These are phyloP conservation scores for Platanus orientalis DNA, from an alignment of 164 flowering plant genomes.

Conservation along the genomic window DNA sequence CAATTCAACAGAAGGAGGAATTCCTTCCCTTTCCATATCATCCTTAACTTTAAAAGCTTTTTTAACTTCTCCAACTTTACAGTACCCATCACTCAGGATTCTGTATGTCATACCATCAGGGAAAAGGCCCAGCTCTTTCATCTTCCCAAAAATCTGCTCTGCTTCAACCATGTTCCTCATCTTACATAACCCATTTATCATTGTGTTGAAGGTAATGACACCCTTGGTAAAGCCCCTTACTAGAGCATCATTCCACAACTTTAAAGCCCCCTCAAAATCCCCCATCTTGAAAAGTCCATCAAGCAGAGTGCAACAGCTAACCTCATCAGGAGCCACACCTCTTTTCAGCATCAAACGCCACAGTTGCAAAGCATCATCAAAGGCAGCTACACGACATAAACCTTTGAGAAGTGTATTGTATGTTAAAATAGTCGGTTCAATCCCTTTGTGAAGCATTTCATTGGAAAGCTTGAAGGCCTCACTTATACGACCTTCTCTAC, in stretches of 20 bases:
- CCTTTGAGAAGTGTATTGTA: conserved; percentile 85
- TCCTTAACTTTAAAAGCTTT: conserved; percentile 54
- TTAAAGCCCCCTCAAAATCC: conserved; percentile 45
- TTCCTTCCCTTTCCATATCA: conserved; percentile 45
- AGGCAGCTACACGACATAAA: conserved; percentile 40
- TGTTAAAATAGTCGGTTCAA: conserved; percentile 55
- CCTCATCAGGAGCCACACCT: conserved; percentile 58
- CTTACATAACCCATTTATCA: conserved; percentile 80
- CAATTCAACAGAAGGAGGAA: conserved; percentile 51
- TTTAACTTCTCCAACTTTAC: conserved; percentile 52
- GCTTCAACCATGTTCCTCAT: conserved; percentile 71
- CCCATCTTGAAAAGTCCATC: conserved; percentile 65
- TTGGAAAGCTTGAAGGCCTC: conserved; percentile 61
- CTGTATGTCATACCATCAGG: conserved; percentile 73
- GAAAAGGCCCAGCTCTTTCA: conserved; percentile 55
- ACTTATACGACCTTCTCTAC: conserved; percentile 37
- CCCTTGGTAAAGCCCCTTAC: conserved; percentile 49
- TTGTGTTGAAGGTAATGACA: conserved; percentile 47
- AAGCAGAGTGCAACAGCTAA: conserved; percentile 65
- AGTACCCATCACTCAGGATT: conserved; percentile 74
- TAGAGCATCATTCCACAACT: conserved; percentile 57
- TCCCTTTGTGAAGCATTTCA: conserved; percentile 47
- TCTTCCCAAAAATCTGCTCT: conserved; percentile 44
- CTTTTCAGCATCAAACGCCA: conserved; percentile 71
- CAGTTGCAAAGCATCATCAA: conserved; percentile 55